Evolutionary conservation across 1,284 basidiomycete genomes (phyloP), one percentile per base, ranked within the genome.

Genomic region (Rhodotorula sp.): DNA sequence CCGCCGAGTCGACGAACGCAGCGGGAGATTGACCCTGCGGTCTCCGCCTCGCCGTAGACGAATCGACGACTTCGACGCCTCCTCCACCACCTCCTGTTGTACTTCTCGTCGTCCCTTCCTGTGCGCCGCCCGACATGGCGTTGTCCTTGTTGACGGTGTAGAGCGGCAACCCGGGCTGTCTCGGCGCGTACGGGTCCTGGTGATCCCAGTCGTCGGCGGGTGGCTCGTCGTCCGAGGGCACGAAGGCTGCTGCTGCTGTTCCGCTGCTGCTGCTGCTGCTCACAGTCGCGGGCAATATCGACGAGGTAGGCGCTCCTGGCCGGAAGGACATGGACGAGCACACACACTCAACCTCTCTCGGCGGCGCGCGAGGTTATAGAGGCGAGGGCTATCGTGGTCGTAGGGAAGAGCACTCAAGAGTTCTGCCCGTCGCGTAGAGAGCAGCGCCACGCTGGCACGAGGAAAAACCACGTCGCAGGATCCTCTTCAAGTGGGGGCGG

Each of bases 121-220:
- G 16, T 4, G 21, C 5, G 5, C 48, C 21, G 10, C 48, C 48
- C 48, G 48, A 43, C 57, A 59, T 60, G 59, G 28, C 59, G 19
- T 2, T 21, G 26, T 60, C 50, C 18, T 45, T 10, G 38, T 19
- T 38, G 38, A 52, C 5, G 15, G 54, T 58, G 72, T 72, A 76
- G 52, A 76, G 55, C 21, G 75, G 75, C 18, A 76, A 60, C 1
- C 75, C 75, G 10, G 64, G 64, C 47, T 72, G 68, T 50, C 69
- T n/a, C 1, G 75, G 75, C 5, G 72, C 68, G 67, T 71, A 71
- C 8, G 63, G 70, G 57, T 71, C 70, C 7, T 31, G n/a, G 47
- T 38, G 50, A 18, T 55, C 54, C 54, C 54, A 55, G 1, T 55
- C 54, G n/a, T 55, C 54, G 26, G 16, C 38, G 38, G 38, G 38